A percentile compares a stretch with the other conserved stretches of the same genome.
Evolutionary conservation across 2,329 filamentous ascomycete species (phyloP).

Genomic region (Penicillium hesseltinei): DNA sequence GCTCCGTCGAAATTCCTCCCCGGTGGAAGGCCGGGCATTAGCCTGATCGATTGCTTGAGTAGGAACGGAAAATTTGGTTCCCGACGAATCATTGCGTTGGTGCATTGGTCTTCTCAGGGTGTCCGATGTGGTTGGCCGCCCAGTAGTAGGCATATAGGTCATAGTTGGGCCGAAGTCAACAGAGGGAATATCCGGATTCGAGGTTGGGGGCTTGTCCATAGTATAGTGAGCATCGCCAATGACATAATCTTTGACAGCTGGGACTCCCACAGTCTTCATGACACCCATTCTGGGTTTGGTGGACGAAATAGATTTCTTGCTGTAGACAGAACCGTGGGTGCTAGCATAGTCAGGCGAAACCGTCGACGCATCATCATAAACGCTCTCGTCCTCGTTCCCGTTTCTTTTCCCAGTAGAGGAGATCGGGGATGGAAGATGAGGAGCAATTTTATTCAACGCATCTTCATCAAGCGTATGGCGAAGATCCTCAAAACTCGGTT

Average conservation of each 20-base stretch:
- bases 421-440: conserved; percentile 29
- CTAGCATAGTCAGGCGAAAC: conserved; percentile 77
- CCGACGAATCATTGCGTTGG: conserved; percentile 36
- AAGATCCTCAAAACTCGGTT: conserved; percentile 44
- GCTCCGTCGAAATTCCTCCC: conserved; percentile 59
- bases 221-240: conserved; percentile 50
- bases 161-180: conserved; percentile 86
- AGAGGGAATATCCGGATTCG: conserved; percentile 61
- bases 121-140: conserved; percentile 56
- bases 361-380: conserved; percentile 63
- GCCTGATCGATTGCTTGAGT: conserved; percentile 30
- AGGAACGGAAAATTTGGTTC: conserved; percentile 21
- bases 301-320: conserved; percentile 40
- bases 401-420: conserved; percentile 16
- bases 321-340: conserved; percentile 56
- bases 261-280: conserved; percentile 70
- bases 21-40: conserved; percentile 43
- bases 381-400: conserved; percentile 38
- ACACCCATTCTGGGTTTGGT: conserved; percentile 72
- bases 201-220: conserved; percentile 32
- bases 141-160: conserved; percentile 59
- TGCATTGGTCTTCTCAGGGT: conserved; percentile 45
- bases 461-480: conserved; percentile 47
- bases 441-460: conserved; percentile 51
- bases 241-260: conserved; percentile 43